Base-by-base conservation (phyloP, 306 rosid genomes). In the Fagus crenata region DNA sequence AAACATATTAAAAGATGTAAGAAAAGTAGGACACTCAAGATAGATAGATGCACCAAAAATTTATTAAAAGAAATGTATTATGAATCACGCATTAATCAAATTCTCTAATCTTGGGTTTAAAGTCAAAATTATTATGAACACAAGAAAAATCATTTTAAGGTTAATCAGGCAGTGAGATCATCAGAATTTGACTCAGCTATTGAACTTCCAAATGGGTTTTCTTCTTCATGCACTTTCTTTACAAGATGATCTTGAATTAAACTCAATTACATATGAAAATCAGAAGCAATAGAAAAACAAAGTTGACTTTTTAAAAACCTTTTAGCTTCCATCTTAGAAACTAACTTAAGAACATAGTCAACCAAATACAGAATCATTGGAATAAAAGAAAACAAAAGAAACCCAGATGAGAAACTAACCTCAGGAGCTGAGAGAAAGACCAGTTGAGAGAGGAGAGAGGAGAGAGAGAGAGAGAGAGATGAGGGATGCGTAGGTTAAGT, bases 401-500 rank as follows among this genome's bases (percentile, higher is more conserved):
- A 79, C 58, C 82, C 83, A 77, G 77, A 65, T 78, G 74, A 39
- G 64, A 76, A 84, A 74, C 84, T 63, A 61, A 89, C 87, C 93
- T 85, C 58, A 75, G 82, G 61, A 28, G 80, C 74, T 59, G 53
- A 31, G 53, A 49, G 54, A 83, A 74, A 55, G 41, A 73, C 49
- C 49, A 8, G 49, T 39, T 11, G 54, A 39, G 7, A 37, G 2
- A 2, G 49, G 33, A 54, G 53, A 54, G 11, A 3, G 22, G 22
- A 31, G 0, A 49, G 2, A 36, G 46, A 49, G 40, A 41, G 32
- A 73, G 64, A 64, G 15, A 36, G 31, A 12, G 53, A 4, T 0
- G 36, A 4, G 61, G 49, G 14, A 39, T n/a, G 18, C 32, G 51
- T 35, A 37, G 7, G 31, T 12, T 2, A 77, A 32, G 61, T 4